Evolutionary conservation across 108 stramenopile genomes (phyloP).

Genomic region (Cyclotella kingstonii): DNA sequence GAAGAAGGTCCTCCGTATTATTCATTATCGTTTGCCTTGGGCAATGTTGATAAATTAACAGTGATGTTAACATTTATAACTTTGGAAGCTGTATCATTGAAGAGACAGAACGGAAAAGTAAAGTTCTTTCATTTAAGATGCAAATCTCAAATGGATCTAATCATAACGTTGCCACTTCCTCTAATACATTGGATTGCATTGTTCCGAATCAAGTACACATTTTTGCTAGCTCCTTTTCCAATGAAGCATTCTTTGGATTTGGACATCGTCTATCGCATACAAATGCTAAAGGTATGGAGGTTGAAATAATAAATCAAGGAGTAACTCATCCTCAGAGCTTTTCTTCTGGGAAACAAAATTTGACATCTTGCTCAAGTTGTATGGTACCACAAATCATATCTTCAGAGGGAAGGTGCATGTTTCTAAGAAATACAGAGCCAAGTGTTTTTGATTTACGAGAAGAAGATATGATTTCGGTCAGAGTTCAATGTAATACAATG

Average conservation of each 20-base stretch:
- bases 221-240: not conserved
- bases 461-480: slow-evolving; percentile 27
- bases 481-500: slow-evolving; percentile 25
- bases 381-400: slow-evolving; percentile 48
- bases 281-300: slow-evolving; percentile 39
- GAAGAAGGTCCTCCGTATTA: slow-evolving; percentile 13
- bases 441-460: slow-evolving; percentile 38
- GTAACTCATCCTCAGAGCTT: slow-evolving; percentile 16
- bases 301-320: slow-evolving; percentile 33
- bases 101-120: not conserved
- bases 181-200: not conserved
- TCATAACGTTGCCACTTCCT: not conserved
- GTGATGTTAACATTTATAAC: not conserved
- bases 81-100: not conserved
- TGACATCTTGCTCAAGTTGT: slow-evolving; percentile 5
- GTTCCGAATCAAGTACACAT: slow-evolving; percentile 36
- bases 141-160: slow-evolving; percentile 1
- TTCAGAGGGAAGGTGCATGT: slow-evolving; percentile 26
- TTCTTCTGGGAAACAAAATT: not conserved
- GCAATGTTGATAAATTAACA: too few relatives aligned
- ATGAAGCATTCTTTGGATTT: slow-evolving; percentile 51
- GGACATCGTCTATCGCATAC: slow-evolving; percentile 29
- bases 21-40: slow-evolving; percentile 11
- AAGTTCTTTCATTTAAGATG: not conserved
- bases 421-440: slow-evolving; percentile 37